Base-by-base conservation (phyloP, 2,329 filamentous ascomycete species). In the Bimuria novae-zelandiae region DNA sequence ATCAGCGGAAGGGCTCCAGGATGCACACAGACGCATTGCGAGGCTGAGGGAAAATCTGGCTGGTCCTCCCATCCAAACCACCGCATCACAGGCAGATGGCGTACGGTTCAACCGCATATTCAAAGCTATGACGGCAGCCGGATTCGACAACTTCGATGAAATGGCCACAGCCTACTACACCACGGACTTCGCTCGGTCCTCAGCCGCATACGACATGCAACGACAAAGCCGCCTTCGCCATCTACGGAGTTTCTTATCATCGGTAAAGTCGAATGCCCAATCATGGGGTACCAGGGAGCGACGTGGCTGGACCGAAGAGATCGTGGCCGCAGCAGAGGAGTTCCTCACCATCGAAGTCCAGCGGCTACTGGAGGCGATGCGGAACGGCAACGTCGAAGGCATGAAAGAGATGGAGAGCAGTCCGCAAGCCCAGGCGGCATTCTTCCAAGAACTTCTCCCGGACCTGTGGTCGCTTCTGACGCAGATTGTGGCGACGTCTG, bases 191-290 rank as follows among this genome's bases (percentile, higher is more conserved):
- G 40, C 49, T 16, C 49, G 37, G 19, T 51, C 40, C 11, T 51
- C 49, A 44, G 49, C 49, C 25, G 49, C 49, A 29, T 51, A 51
- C 49, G 40, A 51, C 40, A 51, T 43, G 32, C 49, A 51, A 45
- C 49, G 49, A 17, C 49, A 51, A 39, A 51, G 49, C 30, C 49
- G 49, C 7, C 17, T 51, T 7, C 30, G 49, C 16, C 29, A 51
- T 30, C 40, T 51, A 14, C 49, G 49, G 11, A 22, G 14, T 4
- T 51, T 51, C 40, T 25, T 51, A 27, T 43, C 49, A 16, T 36
- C 37, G 16, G 32, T 51, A 11, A 45, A 43, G 27, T 44, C 49
- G 5, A 39, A 42, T 22, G 32, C 49, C 23, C 29, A 36, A 25
- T 44, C 40, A n/a, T 51, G 49, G 49, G 49, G 49, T n/a, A 27